Percentiles rank a stretch among this genome's conserved stretches.
These are phyloP conservation scores for Nyssa sinensis DNA, from an alignment of 148 eudicot genomes.

Conservation along the genomic window DNA sequence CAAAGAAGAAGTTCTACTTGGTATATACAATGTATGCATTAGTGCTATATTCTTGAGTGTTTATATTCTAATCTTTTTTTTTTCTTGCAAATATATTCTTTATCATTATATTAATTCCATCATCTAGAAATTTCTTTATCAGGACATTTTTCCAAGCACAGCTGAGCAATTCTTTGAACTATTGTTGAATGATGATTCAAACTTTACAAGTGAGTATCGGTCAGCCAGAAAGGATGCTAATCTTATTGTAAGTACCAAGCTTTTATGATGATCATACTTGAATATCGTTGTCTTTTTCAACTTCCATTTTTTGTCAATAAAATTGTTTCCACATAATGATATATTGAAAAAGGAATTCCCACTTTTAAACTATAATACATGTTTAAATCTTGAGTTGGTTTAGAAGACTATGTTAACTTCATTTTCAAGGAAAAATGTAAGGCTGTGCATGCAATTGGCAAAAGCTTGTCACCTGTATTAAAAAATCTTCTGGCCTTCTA, in stretches of 20 bases:
- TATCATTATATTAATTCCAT: not conserved
- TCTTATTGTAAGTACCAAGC: constrained; percentile 30
- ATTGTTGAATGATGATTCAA: constrained; percentile 70
- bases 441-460: not conserved
- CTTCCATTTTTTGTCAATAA: not conserved
- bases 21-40: constrained; percentile 60
- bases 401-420: not conserved
- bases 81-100: not conserved
- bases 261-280: not conserved
- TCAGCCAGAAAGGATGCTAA: constrained; percentile 77
- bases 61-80: not conserved
- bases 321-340: not conserved
- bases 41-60: not conserved
- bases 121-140: constrained; percentile 16
- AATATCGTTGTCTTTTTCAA: not conserved
- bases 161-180: constrained; percentile 76
- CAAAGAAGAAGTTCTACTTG: constrained; percentile 71
- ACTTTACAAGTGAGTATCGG: constrained; percentile 63
- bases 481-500: too few relatives aligned
- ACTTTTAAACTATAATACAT: not conserved
- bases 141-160: constrained; percentile 77
- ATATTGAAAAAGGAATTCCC: not conserved
- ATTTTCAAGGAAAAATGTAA: not conserved
- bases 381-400: not conserved
- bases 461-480: not conserved